Base-by-base conservation (phyloP, 176 grass and related monocot genomes). In the Aegilops tauschii region DNA sequence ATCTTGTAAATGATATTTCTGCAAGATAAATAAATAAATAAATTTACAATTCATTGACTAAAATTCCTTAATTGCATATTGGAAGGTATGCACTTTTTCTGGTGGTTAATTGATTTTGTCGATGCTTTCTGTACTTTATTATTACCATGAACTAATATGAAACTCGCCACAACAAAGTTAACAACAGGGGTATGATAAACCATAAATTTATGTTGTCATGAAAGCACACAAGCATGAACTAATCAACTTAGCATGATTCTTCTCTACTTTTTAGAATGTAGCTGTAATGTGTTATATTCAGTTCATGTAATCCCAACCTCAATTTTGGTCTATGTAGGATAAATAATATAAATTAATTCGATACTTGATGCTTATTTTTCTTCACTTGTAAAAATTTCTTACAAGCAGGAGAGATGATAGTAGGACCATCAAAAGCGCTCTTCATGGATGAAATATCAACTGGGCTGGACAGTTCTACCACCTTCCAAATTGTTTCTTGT, bases 361-460 rank as follows among this genome's bases (percentile, higher is more conserved):
- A 36, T 61, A 44, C 1, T 71, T 28, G 37, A 50, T 67, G 49
- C 9, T 80, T 79, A 37, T 65, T 63, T 61, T 25, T 73, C 42
- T 62, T n/a, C 83, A 64, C 65, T 47, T 83, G 13, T 61, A 61
- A 63, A 44, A 61, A 14, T 77, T 4, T 83, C 64, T 40, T 74
- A 54, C 16, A 20, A 77, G 28, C 86, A 95, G 91, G 91, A 56
- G 95, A 98, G 87, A 95, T 98, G 89, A 91, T 98, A 85, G 88
- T 95, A n/a, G 93, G 95, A 17, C 95, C 95, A 14, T 91, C 89
- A 78, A 97, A 84, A 82, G 91, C 76, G 21, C 89, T 97, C 45
- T 88, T 97, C 59, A 97, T 97, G 95, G 95, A 97, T 87, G 95
- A 97, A 87, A 97, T 97, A 84, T 97, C 95, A 84, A 93, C 91